Percentiles rank a stretch among this genome's conserved stretches.
Evolutionary conservation across 176 grass and related monocot genomes (phyloP).

Genomic region (Bonia amplexicaulis): DNA sequence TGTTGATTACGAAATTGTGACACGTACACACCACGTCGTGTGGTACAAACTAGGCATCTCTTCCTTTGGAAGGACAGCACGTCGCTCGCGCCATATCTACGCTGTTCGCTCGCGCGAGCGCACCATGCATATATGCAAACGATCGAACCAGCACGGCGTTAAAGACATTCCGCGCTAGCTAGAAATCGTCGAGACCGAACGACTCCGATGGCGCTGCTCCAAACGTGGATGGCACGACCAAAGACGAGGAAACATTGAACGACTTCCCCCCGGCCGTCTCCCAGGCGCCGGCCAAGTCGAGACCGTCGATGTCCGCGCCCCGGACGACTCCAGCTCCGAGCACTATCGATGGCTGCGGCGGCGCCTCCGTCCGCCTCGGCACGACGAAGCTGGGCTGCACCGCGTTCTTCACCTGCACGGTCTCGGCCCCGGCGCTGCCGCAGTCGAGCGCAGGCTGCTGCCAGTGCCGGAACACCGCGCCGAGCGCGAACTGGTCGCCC

Average conservation of each 20-base stretch:
- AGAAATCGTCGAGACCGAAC: slow-evolving; percentile 22
- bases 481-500: slow-evolving; percentile 49
- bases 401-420: neutral
- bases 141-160: neutral
- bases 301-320: neutral
- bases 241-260: slow-evolving; percentile 56
- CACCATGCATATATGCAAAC: neutral
- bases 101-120: neutral
- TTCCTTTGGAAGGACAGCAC: slow-evolving; percentile 8
- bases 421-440: neutral
- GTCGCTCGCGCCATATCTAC: slow-evolving; percentile 5
- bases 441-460: neutral
- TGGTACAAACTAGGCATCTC: neutral
- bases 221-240: slow-evolving; percentile 57
- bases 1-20: neutral
- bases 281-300: neutral
- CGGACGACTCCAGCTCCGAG: neutral
- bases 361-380: slow-evolving; percentile 39
- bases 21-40: neutral
- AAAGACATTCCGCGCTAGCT: neutral
- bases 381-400: slow-evolving; percentile 72
- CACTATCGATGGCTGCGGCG: neutral
- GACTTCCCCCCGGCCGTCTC: neutral
- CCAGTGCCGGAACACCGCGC: slow-evolving; percentile 41
- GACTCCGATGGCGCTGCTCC: neutral